These are phyloP conservation scores for Shiraia bambusicola DNA, from an alignment of 2,329 filamentous ascomycete genomes.

Conservation along the genomic window DNA sequence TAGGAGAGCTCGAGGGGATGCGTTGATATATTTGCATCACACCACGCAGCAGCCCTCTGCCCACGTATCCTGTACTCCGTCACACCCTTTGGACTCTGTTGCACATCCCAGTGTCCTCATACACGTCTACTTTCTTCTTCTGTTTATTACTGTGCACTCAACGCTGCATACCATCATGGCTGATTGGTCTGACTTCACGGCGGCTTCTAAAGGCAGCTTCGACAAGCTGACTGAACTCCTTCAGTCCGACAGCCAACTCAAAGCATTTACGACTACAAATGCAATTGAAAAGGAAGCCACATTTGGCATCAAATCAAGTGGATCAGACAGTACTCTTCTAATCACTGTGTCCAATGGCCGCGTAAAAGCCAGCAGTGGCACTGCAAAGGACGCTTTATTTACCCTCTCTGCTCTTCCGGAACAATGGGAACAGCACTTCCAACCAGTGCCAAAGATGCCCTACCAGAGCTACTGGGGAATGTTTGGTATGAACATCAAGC, in stretches of 20 bases:
- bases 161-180: constrained; percentile 20
- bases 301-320: constrained; percentile 41
- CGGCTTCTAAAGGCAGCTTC: constrained; percentile 34
- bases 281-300: constrained; percentile 37
- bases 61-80: not conserved
- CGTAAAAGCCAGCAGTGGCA: constrained; percentile 29
- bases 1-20: constrained; percentile 5
- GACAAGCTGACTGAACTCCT: constrained; percentile 36
- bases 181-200: constrained; percentile 38
- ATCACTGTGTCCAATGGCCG: constrained; percentile 37
- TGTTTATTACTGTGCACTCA: not conserved
- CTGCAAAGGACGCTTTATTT: constrained; percentile 41
- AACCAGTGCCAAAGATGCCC: constrained; percentile 46
- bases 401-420: constrained; percentile 47
- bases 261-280: constrained; percentile 39
- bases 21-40: constrained; percentile 9
- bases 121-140: not conserved
- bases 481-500: constrained; percentile 54
- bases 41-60: constrained; percentile 5
- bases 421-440: constrained; percentile 52
- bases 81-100: not conserved
- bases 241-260: constrained; percentile 36
- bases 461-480: constrained; percentile 52
- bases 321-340: constrained; percentile 37
- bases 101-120: not conserved